Evolutionary conservation across 2,329 filamentous ascomycete species (phyloP), one percentile per base, ranked within the genome.

Genomic region (Fusarium poae): DNA sequence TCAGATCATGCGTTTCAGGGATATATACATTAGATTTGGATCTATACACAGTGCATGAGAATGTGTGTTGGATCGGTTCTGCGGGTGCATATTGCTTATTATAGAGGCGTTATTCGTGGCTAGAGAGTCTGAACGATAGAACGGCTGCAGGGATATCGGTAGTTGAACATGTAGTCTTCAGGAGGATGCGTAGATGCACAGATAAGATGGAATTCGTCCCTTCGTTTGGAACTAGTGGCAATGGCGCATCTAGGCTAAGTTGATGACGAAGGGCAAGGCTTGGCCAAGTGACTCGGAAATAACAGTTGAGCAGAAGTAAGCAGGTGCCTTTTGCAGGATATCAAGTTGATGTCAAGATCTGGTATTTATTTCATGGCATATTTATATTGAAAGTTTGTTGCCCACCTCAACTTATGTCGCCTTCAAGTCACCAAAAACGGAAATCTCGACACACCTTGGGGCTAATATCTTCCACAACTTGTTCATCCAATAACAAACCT

Each of bases 401-500:
- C 61, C 66, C 32, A 56, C 62, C 21, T 27, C 30, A 16, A 50
- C 32, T 35, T 25, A 3, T 20, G n/a, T 20, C n/a, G n/a, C 23
- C 27, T 8, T 21, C 35, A 52, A 63, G 57, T 57, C 66, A 63
- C 52, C 30, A 49, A 54, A 50, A 37, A 21, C 23, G 23, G n/a
- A 35, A 59, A 10, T 12, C 32, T 27, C 35, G 42, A 27, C 44
- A 32, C 32, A 49, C 43, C 67, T 65, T 59, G 67, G 68, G 63
- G 58, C 49, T 48, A 49, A n/a, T n/a, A n/a, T 23, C 46, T 57
- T 51, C 44, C 29, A 53, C 34, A 32, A 51, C 25, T 16, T 20
- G 25, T n/a, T 32, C 45, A 37, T 45, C 67, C 63, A 70, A 70
- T 70, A 50, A 32, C 10, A 50, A 29, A 20, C 25, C 49, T 55